These are phyloP conservation scores for Aspergillus baeticus DNA, from an alignment of 495 filamentous ascomycete genomes.

Conservation along the genomic window DNA sequence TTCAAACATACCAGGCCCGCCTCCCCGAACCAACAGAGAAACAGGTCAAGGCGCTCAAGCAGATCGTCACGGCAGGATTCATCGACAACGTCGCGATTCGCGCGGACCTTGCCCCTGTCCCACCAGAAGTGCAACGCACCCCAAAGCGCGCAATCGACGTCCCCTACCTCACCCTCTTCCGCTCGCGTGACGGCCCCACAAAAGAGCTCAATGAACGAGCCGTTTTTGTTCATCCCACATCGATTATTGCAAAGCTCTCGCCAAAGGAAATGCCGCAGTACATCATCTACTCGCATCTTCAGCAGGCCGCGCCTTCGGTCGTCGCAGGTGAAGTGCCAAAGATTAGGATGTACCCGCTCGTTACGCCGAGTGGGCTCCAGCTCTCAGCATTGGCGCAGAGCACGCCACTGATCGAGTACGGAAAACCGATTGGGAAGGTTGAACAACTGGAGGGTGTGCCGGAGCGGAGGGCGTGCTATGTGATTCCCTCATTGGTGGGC, in stretches of 20 bases:
- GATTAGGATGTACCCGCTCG: constrained; percentile 86
- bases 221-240: constrained; percentile 87
- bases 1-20: constrained; percentile 55
- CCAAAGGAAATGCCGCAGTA: constrained; percentile 77
- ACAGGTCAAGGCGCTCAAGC: constrained; percentile 78
- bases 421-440: constrained; percentile 86
- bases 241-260: constrained; percentile 69
- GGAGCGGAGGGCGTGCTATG: constrained; percentile 72
- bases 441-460: constrained; percentile 54
- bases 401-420: constrained; percentile 79
- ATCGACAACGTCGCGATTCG: constrained; percentile 95
- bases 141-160: constrained; percentile 83
- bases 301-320: constrained; percentile 57
- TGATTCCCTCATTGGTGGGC: constrained; percentile 69
- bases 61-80: constrained; percentile 90
- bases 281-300: constrained; percentile 82
- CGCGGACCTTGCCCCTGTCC: constrained; percentile 74
- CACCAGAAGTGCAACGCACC: constrained; percentile 67
- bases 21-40: constrained; percentile 69
- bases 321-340: constrained; percentile 59
- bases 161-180: constrained; percentile 84
- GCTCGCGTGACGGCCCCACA: constrained; percentile 54
- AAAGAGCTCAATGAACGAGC: constrained; percentile 52
- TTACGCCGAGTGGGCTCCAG: constrained; percentile 68
- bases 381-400: constrained; percentile 80